A percentile compares a stretch with the other conserved stretches of the same genome.
Evolutionary conservation across 768 basidiomycete species (phyloP).

Genomic region (Boletales sp.): DNA sequence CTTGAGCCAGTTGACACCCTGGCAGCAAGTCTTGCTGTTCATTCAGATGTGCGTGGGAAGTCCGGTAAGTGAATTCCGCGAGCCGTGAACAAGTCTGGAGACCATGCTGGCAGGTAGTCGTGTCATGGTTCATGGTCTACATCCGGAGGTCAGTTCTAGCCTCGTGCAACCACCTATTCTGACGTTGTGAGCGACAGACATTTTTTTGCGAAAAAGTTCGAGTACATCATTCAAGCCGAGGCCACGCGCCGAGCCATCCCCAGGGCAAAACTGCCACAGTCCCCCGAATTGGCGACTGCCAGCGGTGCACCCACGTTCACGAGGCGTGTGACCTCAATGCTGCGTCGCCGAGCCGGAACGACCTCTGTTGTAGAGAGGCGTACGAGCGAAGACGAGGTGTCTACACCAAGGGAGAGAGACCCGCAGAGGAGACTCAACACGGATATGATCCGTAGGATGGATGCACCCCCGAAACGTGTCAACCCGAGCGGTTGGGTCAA

Average conservation of each 20-base stretch:
- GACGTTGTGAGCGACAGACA: slow-evolving; percentile 35
- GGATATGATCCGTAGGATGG: slow-evolving; percentile 77
- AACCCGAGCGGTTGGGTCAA: slow-evolving; percentile 74
- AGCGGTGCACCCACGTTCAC: slow-evolving; percentile 18
- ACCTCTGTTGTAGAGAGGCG: slow-evolving; percentile 24
- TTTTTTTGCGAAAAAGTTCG: slow-evolving; percentile 70
- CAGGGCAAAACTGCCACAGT: slow-evolving; percentile 16
- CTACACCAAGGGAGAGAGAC: slow-evolving; percentile 24
- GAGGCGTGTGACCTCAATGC: slow-evolving; percentile 30
- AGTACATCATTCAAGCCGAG: slow-evolving; percentile 49
- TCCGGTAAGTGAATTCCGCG: slow-evolving; percentile 49
- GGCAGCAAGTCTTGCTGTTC: slow-evolving; percentile 70
- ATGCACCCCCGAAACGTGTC: slow-evolving; percentile 62
- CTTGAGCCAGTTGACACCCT: slow-evolving; percentile 61
- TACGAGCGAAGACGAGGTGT: slow-evolving; percentile 13
- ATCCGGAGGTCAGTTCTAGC: slow-evolving; percentile 54
- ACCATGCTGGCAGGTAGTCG: slow-evolving; percentile 48
- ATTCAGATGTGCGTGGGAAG: slow-evolving; percentile 76
- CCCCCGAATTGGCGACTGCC: slow-evolving; percentile 19
- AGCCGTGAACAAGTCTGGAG: background rate
- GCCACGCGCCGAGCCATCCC: slow-evolving; percentile 28
- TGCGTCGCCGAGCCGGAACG: slow-evolving; percentile 28
- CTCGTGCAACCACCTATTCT: background rate
- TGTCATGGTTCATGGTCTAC: slow-evolving; percentile 83
- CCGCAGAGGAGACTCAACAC: slow-evolving; percentile 39